These are phyloP conservation scores for Aureobasidium uvarum DNA, from an alignment of 2,329 filamentous ascomycete species.

Conservation along the genomic window DNA sequence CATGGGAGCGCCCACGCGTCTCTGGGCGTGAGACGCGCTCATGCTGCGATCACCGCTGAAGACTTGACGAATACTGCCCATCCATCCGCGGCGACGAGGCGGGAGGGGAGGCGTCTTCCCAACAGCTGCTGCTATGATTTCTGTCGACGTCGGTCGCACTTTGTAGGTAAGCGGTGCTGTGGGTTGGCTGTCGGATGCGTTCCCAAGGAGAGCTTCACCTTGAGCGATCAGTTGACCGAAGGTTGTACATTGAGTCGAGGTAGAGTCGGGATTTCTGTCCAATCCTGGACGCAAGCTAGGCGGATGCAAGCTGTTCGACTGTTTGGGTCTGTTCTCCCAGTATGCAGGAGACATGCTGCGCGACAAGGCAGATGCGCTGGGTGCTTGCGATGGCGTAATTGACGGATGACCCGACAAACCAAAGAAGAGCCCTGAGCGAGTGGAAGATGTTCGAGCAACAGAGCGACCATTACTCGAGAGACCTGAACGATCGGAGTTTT, in stretches of 20 bases:
- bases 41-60: slow-evolving; percentile 36
- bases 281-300: slow-evolving; percentile 5
- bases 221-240: slow-evolving; percentile 23
- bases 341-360: slow-evolving; percentile 16
- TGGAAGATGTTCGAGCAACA: slow-evolving; percentile 47
- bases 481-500: slow-evolving; percentile 48
- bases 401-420: slow-evolving; percentile 27
- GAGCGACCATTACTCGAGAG: slow-evolving; percentile 46
- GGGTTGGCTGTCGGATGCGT: background rate
- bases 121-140: slow-evolving; percentile 20
- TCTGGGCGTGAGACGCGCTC: slow-evolving; percentile 28
- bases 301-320: background rate
- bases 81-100: slow-evolving; percentile 31
- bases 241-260: slow-evolving; percentile 17
- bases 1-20: slow-evolving; percentile 26
- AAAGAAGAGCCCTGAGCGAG: slow-evolving; percentile 39
- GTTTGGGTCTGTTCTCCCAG: slow-evolving; percentile 11
- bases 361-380: slow-evolving; percentile 8
- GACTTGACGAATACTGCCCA: slow-evolving; percentile 36
- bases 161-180: slow-evolving; percentile 2
- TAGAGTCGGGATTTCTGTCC: slow-evolving; percentile 17
- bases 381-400: slow-evolving; percentile 26
- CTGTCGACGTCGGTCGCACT: slow-evolving; percentile 7
- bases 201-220: slow-evolving; percentile 17
- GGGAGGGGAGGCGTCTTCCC: slow-evolving; percentile 15